phyloP scores from a whole-genome alignment of 2,329 filamentous ascomycete species.

The Raffaelea arxii region DNA sequence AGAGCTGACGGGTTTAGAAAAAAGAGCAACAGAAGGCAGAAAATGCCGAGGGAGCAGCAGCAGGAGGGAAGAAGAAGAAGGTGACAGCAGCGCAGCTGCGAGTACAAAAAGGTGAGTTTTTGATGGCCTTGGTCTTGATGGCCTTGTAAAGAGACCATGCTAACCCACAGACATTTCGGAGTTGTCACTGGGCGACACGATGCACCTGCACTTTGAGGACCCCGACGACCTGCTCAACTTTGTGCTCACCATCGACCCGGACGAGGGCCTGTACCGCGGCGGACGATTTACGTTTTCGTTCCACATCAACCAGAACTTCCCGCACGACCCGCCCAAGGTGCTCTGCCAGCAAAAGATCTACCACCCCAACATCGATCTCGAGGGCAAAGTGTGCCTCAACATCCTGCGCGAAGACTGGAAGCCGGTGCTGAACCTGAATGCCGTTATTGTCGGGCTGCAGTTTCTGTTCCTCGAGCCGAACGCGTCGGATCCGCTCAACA shows the following conservation, averaged over 20 bases:
- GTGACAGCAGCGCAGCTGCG: constrained; percentile 92
- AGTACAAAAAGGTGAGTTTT: constrained; percentile 75
- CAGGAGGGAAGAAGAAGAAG: constrained; percentile 88
- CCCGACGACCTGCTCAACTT: constrained; percentile 83
- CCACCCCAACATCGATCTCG: constrained; percentile 95
- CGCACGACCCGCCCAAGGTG: constrained; percentile 95
- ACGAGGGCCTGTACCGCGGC: constrained; percentile 81
- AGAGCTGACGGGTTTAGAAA: constrained; percentile 44
- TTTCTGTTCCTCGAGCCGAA: constrained; percentile 98
- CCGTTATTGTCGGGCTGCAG: constrained; percentile 93
- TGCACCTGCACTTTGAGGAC: constrained; percentile 73
- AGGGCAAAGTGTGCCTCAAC: constrained; percentile 96
- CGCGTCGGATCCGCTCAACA: constrained; percentile 93
- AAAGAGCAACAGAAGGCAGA: constrained; percentile 95
- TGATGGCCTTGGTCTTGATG: background rate
- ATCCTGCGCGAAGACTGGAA: constrained; percentile 99
- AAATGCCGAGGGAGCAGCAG: constrained; percentile 59
- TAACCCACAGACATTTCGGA: constrained; percentile 61
- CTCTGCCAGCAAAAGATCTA: constrained; percentile 98
- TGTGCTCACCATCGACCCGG: constrained; percentile 69
- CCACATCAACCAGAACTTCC: constrained; percentile 87
- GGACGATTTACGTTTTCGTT: constrained; percentile 87
- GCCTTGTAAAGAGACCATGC: too few relatives aligned
- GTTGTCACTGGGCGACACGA: constrained; percentile 66
- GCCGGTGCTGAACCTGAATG: constrained; percentile 91